Evolutionary conservation across 805 yeast species (phyloP), one percentile per base, ranked within the genome.

Genomic region (Starmerella sp.): DNA sequence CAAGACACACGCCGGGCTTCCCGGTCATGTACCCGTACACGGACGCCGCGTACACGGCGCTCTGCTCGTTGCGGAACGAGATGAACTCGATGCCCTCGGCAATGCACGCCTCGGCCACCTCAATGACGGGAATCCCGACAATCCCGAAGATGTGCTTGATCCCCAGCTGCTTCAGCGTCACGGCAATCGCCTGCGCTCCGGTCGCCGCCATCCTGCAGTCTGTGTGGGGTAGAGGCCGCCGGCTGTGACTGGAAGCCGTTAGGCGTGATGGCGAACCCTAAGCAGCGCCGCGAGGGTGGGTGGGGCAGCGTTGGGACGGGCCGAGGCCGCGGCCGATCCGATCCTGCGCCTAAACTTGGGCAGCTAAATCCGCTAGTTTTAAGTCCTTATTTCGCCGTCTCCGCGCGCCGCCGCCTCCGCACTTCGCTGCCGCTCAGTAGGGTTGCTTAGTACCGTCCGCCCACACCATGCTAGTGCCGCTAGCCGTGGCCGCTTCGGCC

Each of bases 1-100:
- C 84, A 3, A 83, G 70, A 15, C 81, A 65, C 0, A 83, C 84
- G 17, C 85, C 88, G 0, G 89, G 89, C 56, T 66, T 69, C 0
- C 79, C 78, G 4, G 84, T 81, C 44, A 83, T 64, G 59, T 79
- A 83, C 0, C 88, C 88, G 64, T 83, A 82, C 0, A 78, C 76
- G 1, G 86, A 78, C 2, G 90, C 89, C 2, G 90, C 90, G 61
- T 83, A 82, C 0, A 86, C 78, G 0, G 90, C 89, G 14, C 84
- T 74, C 62, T 83, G 89, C 63, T 83, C 89, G 66, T 83, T 83
- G 57, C 89, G 71, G 64, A 82, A 83, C 0, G 82, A 65, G 41
- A 83, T 66, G 65, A 83, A 83, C 54, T 70, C 68, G 56, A 84
- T 76, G 1, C 83, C 85, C 14, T 68, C 65, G 8, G 67, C 68